Conservation (phyloP, 176 grass and related monocot genomes). For the Oryza longistaminata region DNA sequence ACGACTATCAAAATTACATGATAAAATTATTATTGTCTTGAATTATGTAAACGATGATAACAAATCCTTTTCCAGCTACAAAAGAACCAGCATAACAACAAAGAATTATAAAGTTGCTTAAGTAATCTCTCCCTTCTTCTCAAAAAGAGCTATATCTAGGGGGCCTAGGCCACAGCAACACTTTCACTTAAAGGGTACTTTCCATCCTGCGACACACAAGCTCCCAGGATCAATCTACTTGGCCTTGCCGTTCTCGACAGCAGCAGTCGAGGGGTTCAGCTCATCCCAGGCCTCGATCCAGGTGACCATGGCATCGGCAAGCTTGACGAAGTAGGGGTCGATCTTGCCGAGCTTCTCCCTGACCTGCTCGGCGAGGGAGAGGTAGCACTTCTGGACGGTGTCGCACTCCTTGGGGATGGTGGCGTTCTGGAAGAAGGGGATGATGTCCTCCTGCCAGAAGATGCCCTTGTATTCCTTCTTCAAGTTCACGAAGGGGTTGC, state of each 20-base stretch:
- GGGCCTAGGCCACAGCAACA: conserved; percentile 37
- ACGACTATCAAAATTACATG: conserved; percentile 47
- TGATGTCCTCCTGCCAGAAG: conserved; percentile 99
- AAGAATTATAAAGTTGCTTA: conserved; percentile 53
- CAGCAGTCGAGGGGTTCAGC: conserved; percentile 53
- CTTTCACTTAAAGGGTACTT: conserved; percentile 29
- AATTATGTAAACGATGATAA: conserved; percentile 53
- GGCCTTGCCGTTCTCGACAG: conserved; percentile 43
- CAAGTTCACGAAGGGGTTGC: conserved; percentile 97
- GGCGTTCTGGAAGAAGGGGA: conserved; percentile 89
- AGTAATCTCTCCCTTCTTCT: conserved; percentile 50
- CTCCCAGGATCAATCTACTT: conserved; percentile 28
- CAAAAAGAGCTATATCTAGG: conserved; percentile 61
- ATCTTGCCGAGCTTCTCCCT: conserved; percentile 64
- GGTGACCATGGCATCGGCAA: conserved; percentile 89
- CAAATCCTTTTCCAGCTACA: conserved; percentile 54
- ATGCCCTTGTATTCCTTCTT: conserved; percentile 99
- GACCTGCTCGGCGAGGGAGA: conserved; percentile 69
- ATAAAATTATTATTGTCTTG: conserved; percentile 46
- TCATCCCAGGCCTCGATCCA: conserved; percentile 98
- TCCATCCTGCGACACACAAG: background rate
- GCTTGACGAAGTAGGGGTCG: conserved; percentile 72
- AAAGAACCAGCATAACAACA: conserved; percentile 49
- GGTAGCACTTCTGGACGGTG: conserved; percentile 92
- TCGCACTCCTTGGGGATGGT: conserved; percentile 71